These are phyloP conservation scores for Proliferodiscus dingleyae DNA, from an alignment of 2,329 filamentous ascomycete species.

Conservation along the genomic window DNA sequence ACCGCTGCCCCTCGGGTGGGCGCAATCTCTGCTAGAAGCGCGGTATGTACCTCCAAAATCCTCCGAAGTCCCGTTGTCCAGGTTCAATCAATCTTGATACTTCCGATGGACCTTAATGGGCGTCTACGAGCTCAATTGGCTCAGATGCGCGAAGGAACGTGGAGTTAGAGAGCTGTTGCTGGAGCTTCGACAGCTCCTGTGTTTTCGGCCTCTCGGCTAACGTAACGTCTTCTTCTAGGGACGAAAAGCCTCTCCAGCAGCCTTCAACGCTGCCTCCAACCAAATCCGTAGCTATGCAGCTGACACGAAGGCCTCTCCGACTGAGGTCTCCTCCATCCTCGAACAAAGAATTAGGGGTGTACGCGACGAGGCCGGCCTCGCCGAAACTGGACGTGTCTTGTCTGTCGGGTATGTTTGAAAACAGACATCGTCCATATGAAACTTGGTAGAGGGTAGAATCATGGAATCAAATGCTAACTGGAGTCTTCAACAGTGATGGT, in stretches of 20 bases:
- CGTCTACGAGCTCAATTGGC: slow-evolving; percentile 37
- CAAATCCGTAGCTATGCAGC: slow-evolving; percentile 82
- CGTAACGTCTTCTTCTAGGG: slow-evolving; percentile 57
- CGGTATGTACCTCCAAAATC: slow-evolving; percentile 69
- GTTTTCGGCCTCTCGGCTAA: slow-evolving; percentile 50
- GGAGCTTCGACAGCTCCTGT: slow-evolving; percentile 31
- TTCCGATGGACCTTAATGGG: slow-evolving; percentile 27
- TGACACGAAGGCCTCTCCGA: slow-evolving; percentile 92
- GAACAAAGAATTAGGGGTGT: slow-evolving; percentile 99
- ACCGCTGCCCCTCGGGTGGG: slow-evolving; percentile 68
- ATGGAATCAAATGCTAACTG: slow-evolving; percentile 18
- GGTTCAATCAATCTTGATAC: slow-evolving; percentile 28
- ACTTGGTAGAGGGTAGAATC: slow-evolving; percentile 10
- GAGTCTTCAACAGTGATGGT: slow-evolving; percentile 74
- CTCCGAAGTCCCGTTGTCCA: slow-evolving; percentile 35
- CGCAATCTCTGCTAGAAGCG: slow-evolving; percentile 91
- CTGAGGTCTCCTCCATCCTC: slow-evolving; percentile 98
- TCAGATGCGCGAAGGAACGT: slow-evolving; percentile 24
- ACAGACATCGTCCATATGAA: slow-evolving; percentile 9
- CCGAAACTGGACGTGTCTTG: slow-evolving; percentile 97
- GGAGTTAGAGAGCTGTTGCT: slow-evolving; percentile 37
- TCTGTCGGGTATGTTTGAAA: slow-evolving; percentile 83
- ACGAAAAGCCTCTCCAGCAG: slow-evolving; percentile 79
- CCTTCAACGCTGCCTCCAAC: slow-evolving; percentile 64
- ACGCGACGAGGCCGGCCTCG: slow-evolving; percentile 91